A percentile compares a stretch with the other conserved stretches of the same genome.
Conservation (phyloP, 768 basidiomycete species). For the Pseudohyphozyma bogoriensis region DNA sequence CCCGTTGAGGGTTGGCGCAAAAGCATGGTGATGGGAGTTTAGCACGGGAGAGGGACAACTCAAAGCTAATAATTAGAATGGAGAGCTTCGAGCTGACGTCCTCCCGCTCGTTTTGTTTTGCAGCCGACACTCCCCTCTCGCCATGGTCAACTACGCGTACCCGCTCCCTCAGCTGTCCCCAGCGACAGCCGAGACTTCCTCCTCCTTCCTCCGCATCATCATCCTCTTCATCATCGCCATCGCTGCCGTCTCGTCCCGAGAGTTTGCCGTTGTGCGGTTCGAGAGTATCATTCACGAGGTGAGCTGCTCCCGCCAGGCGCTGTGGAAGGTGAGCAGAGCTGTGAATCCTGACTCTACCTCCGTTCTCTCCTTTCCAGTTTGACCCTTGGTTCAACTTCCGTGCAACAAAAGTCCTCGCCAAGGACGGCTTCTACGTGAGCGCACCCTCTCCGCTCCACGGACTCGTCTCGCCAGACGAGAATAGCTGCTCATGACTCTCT, state of each 20-base stretch:
- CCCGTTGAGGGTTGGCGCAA: no score
- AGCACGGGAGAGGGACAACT: no score
- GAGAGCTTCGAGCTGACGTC: neutral
- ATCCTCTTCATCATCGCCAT: slow-evolving; percentile 83
- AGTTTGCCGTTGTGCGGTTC: slow-evolving; percentile 95
- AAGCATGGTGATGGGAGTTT: no score
- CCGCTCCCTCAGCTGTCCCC: slow-evolving; percentile 9
- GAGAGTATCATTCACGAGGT: slow-evolving; percentile 95
- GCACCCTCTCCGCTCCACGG: slow-evolving; percentile 18
- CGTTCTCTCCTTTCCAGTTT: slow-evolving; percentile 10
- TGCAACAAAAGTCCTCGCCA: slow-evolving; percentile 79
- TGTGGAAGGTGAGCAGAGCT: slow-evolving; percentile 17
- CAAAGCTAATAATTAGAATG: no score
- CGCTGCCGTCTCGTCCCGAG: slow-evolving; percentile 69
- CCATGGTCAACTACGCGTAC: slow-evolving; percentile 22
- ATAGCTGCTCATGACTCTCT: slow-evolving; percentile 20
- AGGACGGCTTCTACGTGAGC: slow-evolving; percentile 91
- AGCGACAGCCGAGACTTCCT: slow-evolving; percentile 3
- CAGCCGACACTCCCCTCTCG: neutral
- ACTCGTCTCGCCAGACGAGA: neutral
- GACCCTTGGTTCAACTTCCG: slow-evolving; percentile 94
- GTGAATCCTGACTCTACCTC: slow-evolving; percentile 11
- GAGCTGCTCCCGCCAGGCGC: neutral
- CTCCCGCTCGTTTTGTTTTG: neutral
- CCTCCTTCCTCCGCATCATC: slow-evolving; percentile 75